These are phyloP conservation scores for Linnemannia exigua DNA, from an alignment of 192 early-diverging fungal species.

Conservation along the genomic window DNA sequence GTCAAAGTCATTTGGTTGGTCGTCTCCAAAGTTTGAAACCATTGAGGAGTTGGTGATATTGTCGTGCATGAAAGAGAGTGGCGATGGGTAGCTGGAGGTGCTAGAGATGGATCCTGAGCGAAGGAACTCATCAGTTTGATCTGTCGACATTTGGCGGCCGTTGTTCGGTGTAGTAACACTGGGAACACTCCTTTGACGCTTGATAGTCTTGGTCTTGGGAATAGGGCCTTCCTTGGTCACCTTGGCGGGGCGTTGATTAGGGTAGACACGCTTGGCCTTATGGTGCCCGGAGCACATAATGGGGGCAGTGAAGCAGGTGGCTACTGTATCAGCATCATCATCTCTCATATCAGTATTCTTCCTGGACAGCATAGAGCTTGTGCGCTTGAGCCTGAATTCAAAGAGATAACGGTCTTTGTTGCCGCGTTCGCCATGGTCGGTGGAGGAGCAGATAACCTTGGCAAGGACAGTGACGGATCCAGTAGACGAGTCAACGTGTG, in stretches of 20 bases:
- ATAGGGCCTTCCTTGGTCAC: constrained; percentile 16
- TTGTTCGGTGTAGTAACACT: not conserved
- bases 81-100: constrained; percentile 30
- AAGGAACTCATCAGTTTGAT: constrained; percentile 6
- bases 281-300: constrained; percentile 56
- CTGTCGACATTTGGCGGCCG: not conserved
- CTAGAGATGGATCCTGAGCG: constrained; percentile 33
- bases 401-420: constrained; percentile 51
- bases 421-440: constrained; percentile 50
- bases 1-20: constrained; percentile 31
- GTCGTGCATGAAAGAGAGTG: constrained; percentile 36
- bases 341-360: not conserved
- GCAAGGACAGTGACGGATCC: constrained; percentile 42
- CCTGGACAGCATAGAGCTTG: constrained; percentile 6
- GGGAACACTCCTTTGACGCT: constrained; percentile 30
- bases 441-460: constrained; percentile 52
- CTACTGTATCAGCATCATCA: constrained; percentile 21
- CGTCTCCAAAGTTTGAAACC: constrained; percentile 29
- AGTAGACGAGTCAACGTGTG: constrained; percentile 41
- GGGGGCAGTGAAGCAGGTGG: constrained; percentile 31
- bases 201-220: constrained; percentile 36
- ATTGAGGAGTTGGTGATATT: not conserved
- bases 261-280: constrained; percentile 46
- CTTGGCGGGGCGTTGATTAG: constrained; percentile 29
- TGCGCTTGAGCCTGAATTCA: constrained; percentile 43